Base-by-base conservation (phyloP, 2,329 filamentous ascomycete genomes). In the Didymosphaeria variabile region DNA sequence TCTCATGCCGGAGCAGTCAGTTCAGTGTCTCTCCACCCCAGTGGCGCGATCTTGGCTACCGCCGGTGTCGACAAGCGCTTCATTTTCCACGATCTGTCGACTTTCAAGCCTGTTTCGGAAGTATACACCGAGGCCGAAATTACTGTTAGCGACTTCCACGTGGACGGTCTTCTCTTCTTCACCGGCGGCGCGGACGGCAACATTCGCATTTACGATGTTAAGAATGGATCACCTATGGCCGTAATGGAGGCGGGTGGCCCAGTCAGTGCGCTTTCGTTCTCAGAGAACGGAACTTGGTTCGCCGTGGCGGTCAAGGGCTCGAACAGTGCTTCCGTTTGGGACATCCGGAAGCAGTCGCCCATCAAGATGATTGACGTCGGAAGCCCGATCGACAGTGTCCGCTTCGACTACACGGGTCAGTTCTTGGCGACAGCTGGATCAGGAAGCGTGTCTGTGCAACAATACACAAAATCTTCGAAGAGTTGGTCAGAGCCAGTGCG, bases 211-310 rank as follows among this genome's bases (percentile, higher is more conserved):
- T 98, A 91, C 80, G 91, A 97, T 79, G 90, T 93, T 68, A 94
- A 91, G 78, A 91, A 87, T 0, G 90, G 93, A 40, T 87, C 90
- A 62, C 86, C 88, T 67, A 92, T 92, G 31, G 92, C 92, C 31
- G 88, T 87, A 58, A 97, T 96, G 78, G 82, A 84, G 8, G 79
- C 83, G 62, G 75, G 79, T 26, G 88, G 88, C 0, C 88, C 93
- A 0, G 86, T 97, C 3, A 88, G 91, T 70, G 87, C 88, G 12
- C 81, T 99, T 44, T 85, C 87, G 60, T 99, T 99, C 80, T 97
- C 94, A 0, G 95, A 99, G 79, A 99, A 99, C 70, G 95, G 95
- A 26, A 97, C 92, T 71, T 98, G 94, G 92, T 89, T 99, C 66
- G 94, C 94, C 1, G 91, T 93, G 5, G 90, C 90, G 8, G 88